phyloP scores from a whole-genome alignment of 257 asterid genomes.

The Nicotiana sylvestris region DNA sequence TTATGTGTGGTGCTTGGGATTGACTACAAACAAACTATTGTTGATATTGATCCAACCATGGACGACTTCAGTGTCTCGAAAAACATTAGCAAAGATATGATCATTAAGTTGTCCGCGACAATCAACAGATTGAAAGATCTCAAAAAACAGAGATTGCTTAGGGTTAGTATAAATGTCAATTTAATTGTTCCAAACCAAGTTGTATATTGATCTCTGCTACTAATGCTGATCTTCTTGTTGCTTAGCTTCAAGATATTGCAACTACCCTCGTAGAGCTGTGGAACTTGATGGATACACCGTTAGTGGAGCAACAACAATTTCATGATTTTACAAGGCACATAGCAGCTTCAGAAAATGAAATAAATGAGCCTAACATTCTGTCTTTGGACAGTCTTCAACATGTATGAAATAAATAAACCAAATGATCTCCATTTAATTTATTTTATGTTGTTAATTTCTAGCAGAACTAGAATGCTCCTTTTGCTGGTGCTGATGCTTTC shows the following conservation, averaged over 20 bases:
- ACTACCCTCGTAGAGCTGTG: constrained; percentile 81
- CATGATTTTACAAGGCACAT: constrained; percentile 51
- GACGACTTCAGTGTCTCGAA: constrained; percentile 37
- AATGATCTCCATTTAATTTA: not conserved
- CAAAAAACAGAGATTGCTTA: constrained; percentile 66
- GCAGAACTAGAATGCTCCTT: not conserved
- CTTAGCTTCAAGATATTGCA: constrained; percentile 81
- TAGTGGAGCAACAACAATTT: constrained; percentile 61
- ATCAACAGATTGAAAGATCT: constrained; percentile 45
- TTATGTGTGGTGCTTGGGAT: constrained; percentile 74
- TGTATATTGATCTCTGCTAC: constrained; percentile 1
- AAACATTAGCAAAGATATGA: constrained; percentile 48
- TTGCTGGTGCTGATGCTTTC: not conserved
- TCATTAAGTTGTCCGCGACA: constrained; percentile 45
- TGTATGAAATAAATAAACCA: constrained; percentile 29
- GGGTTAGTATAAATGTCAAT: constrained; percentile 34
- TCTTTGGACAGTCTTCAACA: constrained; percentile 49
- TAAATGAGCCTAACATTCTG: constrained; percentile 57
- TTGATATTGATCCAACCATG: constrained; percentile 59
- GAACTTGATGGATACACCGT: constrained; percentile 85
- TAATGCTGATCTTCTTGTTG: constrained; percentile 13
- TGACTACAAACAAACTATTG: constrained; percentile 53
- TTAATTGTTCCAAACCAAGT: not conserved
- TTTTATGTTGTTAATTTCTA: not conserved
- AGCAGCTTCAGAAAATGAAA: constrained; percentile 73